Evolutionary conservation across 148 eudicot species (phyloP), one percentile per base, ranked within the genome.

Genomic region (Silene conica): DNA sequence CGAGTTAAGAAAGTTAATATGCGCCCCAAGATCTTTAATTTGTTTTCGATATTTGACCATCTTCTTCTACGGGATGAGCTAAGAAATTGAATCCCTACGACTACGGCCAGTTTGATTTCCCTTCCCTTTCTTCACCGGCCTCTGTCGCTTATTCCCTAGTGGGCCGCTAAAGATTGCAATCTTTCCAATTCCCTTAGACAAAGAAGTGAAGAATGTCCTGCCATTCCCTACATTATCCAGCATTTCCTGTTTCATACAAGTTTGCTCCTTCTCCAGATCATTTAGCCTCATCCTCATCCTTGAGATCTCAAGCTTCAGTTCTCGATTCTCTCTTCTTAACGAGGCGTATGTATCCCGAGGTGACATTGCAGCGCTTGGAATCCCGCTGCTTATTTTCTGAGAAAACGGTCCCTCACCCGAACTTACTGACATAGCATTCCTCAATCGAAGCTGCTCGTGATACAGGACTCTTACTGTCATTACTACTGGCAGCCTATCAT

Each of bases 261-360:
- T 83, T 23, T 91, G 97, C 28, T 91, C 90, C 72, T 91, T 91
- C 70, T 91, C 93, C 63, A 91, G 75, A 69, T 91, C 93, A 52
- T 83, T 89, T 0, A 91, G 89, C 79, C 97, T 86, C 77, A 91
- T 89, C 55, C 93, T 73, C 89, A 91, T 65, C 63, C 97, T 87
- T 46, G 97, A 79, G 41, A 91, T 85, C 86, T 91, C 92, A 8
- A 88, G 86, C 86, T 83, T 90, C 55, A 90, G 83, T 64, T 90
- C 96, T 66, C 91, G 77, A 69, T 90, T 90, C 79, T 90, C 92
- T 67, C 92, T 79, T 80, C 96, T 84, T 43, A 90, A 25, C 9
- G 96, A 90, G 12, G 92, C 92, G 22, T 90, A 90, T 6, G 85
- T 88, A 68, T 90, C 96, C 16, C 90, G 77, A 34, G 96, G 96